phyloP scores from a whole-genome alignment of 1,284 basidiomycete genomes.

The Abortiporus biennis region DNA sequence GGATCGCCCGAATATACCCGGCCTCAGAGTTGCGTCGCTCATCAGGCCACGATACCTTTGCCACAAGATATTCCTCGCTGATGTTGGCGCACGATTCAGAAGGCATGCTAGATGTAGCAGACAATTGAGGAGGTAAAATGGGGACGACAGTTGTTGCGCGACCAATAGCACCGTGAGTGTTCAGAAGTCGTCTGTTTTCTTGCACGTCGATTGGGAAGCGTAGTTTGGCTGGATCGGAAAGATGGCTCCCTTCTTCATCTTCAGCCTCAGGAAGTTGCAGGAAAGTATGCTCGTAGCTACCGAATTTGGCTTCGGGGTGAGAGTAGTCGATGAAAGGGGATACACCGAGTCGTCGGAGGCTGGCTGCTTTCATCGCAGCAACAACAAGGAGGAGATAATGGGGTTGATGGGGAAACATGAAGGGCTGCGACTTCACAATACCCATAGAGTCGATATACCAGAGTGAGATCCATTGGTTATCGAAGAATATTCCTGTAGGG shows the following conservation, averaged over 20 bases:
- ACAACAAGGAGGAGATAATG: slow-evolving; percentile 14
- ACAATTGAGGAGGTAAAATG: background rate
- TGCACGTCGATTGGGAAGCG: background rate
- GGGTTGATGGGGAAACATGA: slow-evolving; percentile 13
- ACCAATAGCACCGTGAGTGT: background rate
- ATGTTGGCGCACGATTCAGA: background rate
- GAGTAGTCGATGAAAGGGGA: slow-evolving; percentile 1
- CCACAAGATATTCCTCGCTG: background rate
- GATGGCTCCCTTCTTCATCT: no score
- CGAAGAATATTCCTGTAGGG: background rate
- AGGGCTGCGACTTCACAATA: slow-evolving; percentile 11
- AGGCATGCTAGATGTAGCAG: no score
- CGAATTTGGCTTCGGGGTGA: background rate
- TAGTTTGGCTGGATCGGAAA: background rate
- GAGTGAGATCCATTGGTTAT: background rate
- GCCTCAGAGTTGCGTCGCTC: no score
- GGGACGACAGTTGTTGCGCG: background rate
- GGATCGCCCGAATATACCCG: no score
- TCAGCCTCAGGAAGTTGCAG: background rate
- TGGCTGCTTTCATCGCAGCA: slow-evolving; percentile 5
- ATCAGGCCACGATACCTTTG: no score
- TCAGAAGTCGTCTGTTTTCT: background rate
- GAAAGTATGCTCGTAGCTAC: background rate
- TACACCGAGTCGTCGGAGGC: background rate
- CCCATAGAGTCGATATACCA: slow-evolving; percentile 9